Conservation (phyloP, 2,329 filamentous ascomycete genomes). For the Colletotrichum liriopes region DNA sequence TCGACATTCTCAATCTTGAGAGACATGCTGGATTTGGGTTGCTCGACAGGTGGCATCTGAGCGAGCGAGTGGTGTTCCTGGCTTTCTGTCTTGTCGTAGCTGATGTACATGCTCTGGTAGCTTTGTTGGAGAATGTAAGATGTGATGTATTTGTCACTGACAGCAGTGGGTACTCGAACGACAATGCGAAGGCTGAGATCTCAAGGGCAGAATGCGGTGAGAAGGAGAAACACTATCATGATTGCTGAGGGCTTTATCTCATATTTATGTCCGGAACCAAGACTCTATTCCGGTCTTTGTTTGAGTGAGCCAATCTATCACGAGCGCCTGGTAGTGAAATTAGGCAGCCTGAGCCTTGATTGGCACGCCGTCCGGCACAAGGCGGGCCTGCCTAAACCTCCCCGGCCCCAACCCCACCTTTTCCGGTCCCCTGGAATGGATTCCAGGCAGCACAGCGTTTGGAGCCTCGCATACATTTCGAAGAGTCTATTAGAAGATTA, state of each 20-base stretch:
- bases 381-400: slow-evolving; percentile 16
- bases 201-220: neutral
- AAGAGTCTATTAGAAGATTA: neutral
- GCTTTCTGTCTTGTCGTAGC: neutral
- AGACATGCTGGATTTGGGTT: neutral
- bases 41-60: neutral
- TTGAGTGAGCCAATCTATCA: neutral
- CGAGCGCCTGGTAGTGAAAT: no score
- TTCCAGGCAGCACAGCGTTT: slow-evolving; percentile 20
- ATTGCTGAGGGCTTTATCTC: neutral
- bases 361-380: neutral
- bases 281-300: no score
- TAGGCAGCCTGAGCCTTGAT: slow-evolving; percentile 8
- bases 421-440: neutral
- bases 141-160: neutral
- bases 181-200: neutral
- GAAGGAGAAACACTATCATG: neutral
- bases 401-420: slow-evolving; percentile 9
- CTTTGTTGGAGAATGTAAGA: neutral
- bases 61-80: neutral
- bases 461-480: neutral
- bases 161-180: fast-evolving
- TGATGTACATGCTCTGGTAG: neutral
- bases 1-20: slow-evolving; percentile 21
- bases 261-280: neutral